Base-by-base conservation (phyloP, 2,329 filamentous ascomycete genomes). In the Neopestalotiopsis sp. region DNA sequence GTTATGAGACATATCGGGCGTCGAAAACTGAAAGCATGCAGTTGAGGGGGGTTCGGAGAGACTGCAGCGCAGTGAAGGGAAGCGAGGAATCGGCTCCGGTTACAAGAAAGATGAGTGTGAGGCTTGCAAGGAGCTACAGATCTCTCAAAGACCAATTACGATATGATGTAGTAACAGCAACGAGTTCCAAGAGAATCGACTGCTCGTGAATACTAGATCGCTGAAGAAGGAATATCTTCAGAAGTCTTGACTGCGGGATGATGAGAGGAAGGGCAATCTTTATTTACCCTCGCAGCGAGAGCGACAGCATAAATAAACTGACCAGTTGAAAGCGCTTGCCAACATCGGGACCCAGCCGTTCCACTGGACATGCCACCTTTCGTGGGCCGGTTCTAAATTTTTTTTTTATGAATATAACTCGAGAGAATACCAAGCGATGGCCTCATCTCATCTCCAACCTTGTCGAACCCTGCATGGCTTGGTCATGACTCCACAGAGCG, bases 1-100 rank as follows among this genome's bases (percentile, higher is more conserved):
- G 66, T 73, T 77, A 65, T 77, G 75, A 59, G 76, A 73, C 77
- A 79, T 78, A 45, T 13, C 71, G 28, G 17, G 30, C 40, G 5
- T 42, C 28, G 42, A 14, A 13, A 4, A 42, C 30, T n/a, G n/a
- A 32, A n/a, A 20, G 42, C 45, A 57, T 66, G 63, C 63, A 45
- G 20, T n/a, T 32, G n/a, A 42, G 24, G 20, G n/a, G 61, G 14
- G 14, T 14, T 12, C 6, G 34, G 59, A 5, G 30, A 61, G 34
- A n/a, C n/a, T 61, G 59, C 32, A 40, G 32, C 28, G n/a, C 32
- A 38, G 32, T 30, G 34, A 34, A 5, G 5, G n/a, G 59, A 61
- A 61, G 59, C 34, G 17, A 34, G n/a, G 32, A n/a, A 53, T 59
- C 9, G 24, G 24, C 57, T 30, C 13, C 30, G 34, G 34, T 38